Evolutionary conservation across 257 asterid species (phyloP).

Genomic region (Eustoma russellianum): DNA sequence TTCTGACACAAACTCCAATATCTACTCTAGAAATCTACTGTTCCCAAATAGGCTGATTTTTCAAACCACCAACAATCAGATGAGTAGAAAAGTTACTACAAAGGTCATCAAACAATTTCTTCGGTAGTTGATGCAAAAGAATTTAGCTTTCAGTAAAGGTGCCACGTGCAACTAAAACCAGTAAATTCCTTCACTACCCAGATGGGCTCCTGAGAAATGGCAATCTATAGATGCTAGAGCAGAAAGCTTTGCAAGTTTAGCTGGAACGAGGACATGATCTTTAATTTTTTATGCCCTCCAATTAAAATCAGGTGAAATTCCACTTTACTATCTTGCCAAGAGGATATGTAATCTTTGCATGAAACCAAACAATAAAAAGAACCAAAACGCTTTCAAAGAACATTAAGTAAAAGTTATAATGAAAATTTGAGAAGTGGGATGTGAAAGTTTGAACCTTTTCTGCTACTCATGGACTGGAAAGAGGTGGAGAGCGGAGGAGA

Average conservation of each 20-base stretch:
- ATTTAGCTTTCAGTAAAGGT: not conserved
- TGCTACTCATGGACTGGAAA: slow-evolving; percentile 2
- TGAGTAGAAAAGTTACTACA: not conserved
- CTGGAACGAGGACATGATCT: too few species aligned
- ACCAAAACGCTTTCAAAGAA: not conserved
- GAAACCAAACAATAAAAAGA: not conserved
- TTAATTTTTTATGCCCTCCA: not conserved
- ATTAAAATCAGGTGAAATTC: not conserved
- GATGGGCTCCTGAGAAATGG: not conserved
- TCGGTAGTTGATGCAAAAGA: too few species aligned
- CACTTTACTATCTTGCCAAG: not conserved
- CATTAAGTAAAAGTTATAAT: not conserved
- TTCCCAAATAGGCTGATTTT: not conserved
- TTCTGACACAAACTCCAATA: not conserved
- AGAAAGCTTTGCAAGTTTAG: too few species aligned
- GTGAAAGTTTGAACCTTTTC: not conserved
- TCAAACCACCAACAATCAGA: not conserved
- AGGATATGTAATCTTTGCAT: not conserved
- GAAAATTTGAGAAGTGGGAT: too few species aligned
- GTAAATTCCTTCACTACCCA: not conserved
- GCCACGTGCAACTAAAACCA: not conserved
- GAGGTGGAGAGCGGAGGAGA: not conserved
- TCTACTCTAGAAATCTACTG: not conserved
- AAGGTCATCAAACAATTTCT: not conserved
- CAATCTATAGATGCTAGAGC: too few species aligned